Evolutionary conservation across 73 alveolate genomes (phyloP), one percentile per base, ranked within the genome.

Genomic region (Uronychia binucleata): DNA sequence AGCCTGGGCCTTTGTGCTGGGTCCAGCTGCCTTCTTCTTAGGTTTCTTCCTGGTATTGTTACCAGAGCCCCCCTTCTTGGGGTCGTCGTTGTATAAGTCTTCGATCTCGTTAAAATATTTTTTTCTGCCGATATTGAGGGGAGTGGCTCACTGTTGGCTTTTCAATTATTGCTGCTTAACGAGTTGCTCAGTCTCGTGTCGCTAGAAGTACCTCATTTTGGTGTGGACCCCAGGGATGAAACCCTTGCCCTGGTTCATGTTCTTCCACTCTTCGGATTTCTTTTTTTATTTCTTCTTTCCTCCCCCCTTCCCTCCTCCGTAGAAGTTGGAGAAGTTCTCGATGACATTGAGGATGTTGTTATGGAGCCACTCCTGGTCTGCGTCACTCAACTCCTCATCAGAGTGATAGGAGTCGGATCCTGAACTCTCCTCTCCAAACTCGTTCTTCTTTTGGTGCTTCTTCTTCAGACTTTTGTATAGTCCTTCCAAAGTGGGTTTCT

Each of bases 301-400:
- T 46, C 19, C 19, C 67, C 67, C 67, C 19, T 46, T 46, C 5
- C 67, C 67, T 30, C 32, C 32, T 13, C 26, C 1, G 30, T 75
- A 30, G 58, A 75, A 75, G 1, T 30, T 26, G 28, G 28, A 26
- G 81, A 75, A 75, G 58, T 75, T 75, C 28, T 75, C 81, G 28
- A 75, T 28, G 26, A 75, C 81, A 8, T 25, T 32, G 8, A 75
- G 81, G n/a, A 75, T 75, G 32, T 75, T 75, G 32, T 75, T 32
- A 1, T 75, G 29, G 27, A 75, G 32, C 81, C 81, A 75, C 30
- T 30, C 58, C 81, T 75, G n/a, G 57, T 75, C 81, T 27, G 28
- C 58, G 1, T 75, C 81, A 28, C 32, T 1, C 8, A 85, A 29
- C 59, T 75, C 81, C 8, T 75, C 81, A 75, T 75, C 81, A 75